Base-by-base conservation (phyloP, 108 stramenopile genomes). In the Nannochloropsis salina region DNA sequence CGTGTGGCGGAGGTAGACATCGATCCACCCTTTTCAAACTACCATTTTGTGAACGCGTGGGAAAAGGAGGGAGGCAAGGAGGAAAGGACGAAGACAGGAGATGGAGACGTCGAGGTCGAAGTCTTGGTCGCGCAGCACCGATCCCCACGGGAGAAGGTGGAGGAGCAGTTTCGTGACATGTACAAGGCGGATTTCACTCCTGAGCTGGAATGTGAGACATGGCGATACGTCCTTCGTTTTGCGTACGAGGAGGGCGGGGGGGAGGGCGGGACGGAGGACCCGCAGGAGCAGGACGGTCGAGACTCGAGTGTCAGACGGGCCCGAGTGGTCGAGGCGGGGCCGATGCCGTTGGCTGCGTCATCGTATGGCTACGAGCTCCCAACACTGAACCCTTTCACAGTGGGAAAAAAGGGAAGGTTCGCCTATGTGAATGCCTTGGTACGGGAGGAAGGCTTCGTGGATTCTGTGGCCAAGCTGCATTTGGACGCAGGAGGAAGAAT, bases 401-500 rank as follows among this genome's bases (percentile, higher is more conserved):
- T 74, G 61, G 61, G 61, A 6, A 74, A 74, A 8, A n/a, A 74
- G 61, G 61, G 61, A 8, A 74, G 61, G 61, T 74, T n/a, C n/a
- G 61, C 61, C 61, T 74, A 74, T 74, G 61, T 74, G 61, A 74
- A 74, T 74, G 61, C 61, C 20, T 74, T 74, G 6, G 61, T 74
- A 15, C 61, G 61, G 20, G 61, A 74, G 61, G 61, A 74, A 6
- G 61, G 61, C 4, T 74, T 74, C n/a, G n/a, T 74, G n/a, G 61
- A 74, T n/a, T n/a, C 83, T 22, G 83, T 83, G 15, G 44, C 47
- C 74, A 51, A 22, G n/a, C 84, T 84, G 80, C 84, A 84, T 44
- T 88, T 88, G 79, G 84, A 84, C 20, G 45, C 61, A 6, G 80
- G 80, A 43, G 80, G 84, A 44, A 74, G 61, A 8, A 74, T 74